Conservation (phyloP, 306 rosid genomes). For the Lathyrus tuberosus region DNA sequence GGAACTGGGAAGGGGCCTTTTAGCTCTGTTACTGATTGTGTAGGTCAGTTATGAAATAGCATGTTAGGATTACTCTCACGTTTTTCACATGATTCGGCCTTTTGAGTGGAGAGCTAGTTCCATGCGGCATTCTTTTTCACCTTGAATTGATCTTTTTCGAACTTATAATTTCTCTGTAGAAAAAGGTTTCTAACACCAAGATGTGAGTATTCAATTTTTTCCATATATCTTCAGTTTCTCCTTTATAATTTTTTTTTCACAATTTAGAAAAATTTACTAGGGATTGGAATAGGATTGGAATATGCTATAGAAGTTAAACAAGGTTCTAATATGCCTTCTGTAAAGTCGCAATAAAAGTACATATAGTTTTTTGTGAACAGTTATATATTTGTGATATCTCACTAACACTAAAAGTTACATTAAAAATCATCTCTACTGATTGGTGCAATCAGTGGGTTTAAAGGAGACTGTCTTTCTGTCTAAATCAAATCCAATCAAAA, state of each 20-base stretch:
- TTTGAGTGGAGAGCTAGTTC: slow-evolving; percentile 40
- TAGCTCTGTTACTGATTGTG: slow-evolving; percentile 45
- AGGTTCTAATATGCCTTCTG: slow-evolving; percentile 22
- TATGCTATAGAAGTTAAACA: neutral
- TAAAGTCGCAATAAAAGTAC: slow-evolving; percentile 27
- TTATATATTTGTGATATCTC: slow-evolving; percentile 17
- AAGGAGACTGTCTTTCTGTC: slow-evolving; percentile 50
- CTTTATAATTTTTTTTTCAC: slow-evolving; percentile 2
- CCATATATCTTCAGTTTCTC: slow-evolving; percentile 8
- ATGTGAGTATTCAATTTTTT: slow-evolving; percentile 31
- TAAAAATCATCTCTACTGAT: slow-evolving; percentile 28
- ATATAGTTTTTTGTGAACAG: slow-evolving; percentile 17
- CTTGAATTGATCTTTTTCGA: slow-evolving; percentile 38
- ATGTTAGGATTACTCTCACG: slow-evolving; percentile 22
- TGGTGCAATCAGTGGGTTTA: slow-evolving; percentile 61
- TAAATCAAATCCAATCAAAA: slow-evolving; percentile 59
- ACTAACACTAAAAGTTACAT: slow-evolving; percentile 12
- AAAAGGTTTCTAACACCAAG: slow-evolving; percentile 37
- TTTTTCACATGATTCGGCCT: slow-evolving; percentile 38
- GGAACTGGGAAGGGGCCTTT: slow-evolving; percentile 56
- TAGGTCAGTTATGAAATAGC: slow-evolving; percentile 31
- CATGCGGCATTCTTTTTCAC: slow-evolving; percentile 39
- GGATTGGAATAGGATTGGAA: too few relatives aligned
- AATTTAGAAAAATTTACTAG: neutral
- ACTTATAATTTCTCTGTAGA: slow-evolving; percentile 35